Evolutionary conservation across 2,329 filamentous ascomycete genomes (phyloP), one percentile per base, ranked within the genome.

Genomic region (Scedosporium dehoogii): DNA sequence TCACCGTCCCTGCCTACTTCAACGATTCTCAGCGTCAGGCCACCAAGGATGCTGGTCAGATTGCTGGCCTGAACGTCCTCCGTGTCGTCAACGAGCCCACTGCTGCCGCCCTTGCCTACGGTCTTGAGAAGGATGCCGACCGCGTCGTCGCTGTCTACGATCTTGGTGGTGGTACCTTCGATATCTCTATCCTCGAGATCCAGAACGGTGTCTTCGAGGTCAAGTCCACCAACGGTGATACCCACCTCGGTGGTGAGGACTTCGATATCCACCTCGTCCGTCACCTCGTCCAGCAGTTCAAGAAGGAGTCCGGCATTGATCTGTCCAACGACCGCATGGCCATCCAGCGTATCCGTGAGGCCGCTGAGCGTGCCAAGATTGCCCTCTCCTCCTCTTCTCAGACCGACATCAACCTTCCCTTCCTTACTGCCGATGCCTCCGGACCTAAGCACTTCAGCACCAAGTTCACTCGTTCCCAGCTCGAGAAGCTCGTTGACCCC

Each of bases 321-420:
- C 86, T 97, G 69, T 90, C 91, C 64, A 81, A 79, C 73, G 93
- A 97, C 82, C 92, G 93, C 76, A 97, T 97, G 92, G 93, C 93
- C 70, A 96, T 97, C 74, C 93, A 97, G 85, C 89, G 93, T 86
- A 97, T 97, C 76, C 92, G 93, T 80, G 93, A 97, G 82, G 93
- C 92, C 69, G 92, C 92, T 69, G 93, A 97, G 85, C 97, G 97
- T 87, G 93, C 93, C 74, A 97, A 97, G 91, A 97, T 97, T 72
- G 93, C 97, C 81, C 83, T 97, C 69, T 97, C 93, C 12, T 97
- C 92, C 41, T 92, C 92, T 63, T 85, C 92, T 69, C 91, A 96
- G 78, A 97, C 93, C 69, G 93, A 97, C 73, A 97, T 97, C 81
- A 96, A 96, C 84, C 86, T 97, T 73, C 93, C 93, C 68, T 97